Conservation (phyloP, 139 green algal species). For the Asterochloris erici region DNA sequence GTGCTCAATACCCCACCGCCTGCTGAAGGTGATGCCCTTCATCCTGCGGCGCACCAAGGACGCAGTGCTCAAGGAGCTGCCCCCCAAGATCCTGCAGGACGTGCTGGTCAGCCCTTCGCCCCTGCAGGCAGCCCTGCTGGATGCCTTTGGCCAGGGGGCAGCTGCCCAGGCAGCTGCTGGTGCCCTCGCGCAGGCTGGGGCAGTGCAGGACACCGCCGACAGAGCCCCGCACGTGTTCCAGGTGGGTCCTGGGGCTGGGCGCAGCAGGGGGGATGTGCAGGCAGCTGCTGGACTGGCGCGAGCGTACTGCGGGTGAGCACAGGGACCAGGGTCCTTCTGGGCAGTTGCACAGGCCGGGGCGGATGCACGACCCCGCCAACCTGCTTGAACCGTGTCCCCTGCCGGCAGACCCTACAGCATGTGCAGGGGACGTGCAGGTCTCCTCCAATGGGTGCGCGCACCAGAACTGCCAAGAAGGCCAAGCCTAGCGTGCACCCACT, state of each 20-base stretch:
- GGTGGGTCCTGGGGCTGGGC: slow-evolving; percentile 1
- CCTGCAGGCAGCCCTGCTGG: slow-evolving; percentile 84
- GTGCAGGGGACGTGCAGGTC: background rate
- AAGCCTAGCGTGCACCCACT: background rate
- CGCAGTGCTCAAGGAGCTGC: slow-evolving; percentile 87
- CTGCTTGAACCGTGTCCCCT: background rate
- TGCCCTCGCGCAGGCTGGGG: background rate
- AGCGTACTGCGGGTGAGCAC: background rate
- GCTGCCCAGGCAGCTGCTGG: slow-evolving; percentile 19
- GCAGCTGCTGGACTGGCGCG: too few relatives aligned
- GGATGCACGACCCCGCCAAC: background rate
- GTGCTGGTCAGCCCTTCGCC: slow-evolving; percentile 77
- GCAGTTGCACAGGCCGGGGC: background rate
- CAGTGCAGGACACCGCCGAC: slow-evolving; percentile 7
- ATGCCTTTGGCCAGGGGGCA: slow-evolving; percentile 54
- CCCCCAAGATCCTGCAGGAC: slow-evolving; percentile 96
- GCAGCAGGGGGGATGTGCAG: slow-evolving; percentile 31
- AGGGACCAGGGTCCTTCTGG: background rate
- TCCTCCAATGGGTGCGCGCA: background rate
- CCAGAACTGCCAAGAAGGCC: background rate
- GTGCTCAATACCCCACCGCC: too few relatives aligned
- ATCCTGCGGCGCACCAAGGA: slow-evolving; percentile 95
- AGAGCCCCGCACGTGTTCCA: slow-evolving; percentile 49
- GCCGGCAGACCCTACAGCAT: background rate
- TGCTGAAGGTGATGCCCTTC: slow-evolving; percentile 85